Evolutionary conservation across 2,329 filamentous ascomycete genomes (phyloP), one percentile per base, ranked within the genome.

Genomic region (Harringtonia aguacate): DNA sequence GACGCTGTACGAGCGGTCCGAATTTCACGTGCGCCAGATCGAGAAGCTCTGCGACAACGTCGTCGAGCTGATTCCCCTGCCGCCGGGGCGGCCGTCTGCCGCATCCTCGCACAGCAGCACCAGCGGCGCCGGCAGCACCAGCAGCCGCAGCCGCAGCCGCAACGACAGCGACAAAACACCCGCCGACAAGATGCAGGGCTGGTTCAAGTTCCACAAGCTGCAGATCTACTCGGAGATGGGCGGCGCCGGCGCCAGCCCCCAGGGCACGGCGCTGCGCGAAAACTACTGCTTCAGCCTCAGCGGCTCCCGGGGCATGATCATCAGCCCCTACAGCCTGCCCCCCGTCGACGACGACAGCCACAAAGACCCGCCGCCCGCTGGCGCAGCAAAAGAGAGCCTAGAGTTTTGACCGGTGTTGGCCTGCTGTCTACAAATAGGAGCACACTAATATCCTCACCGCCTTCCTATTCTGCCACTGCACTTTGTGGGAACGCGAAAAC

Each of bases 201-300:
- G 97, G 62, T 65, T 97, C 17, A 84, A 81, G 49, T 77, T 94
- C 1, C 86, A 94, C 60, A 81, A 81, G 43, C 63, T 97, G 30
- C 90, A 92, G 0, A 70, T 95, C 1, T 81, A 86, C 52, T 86
- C 94, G 47, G 90, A 97, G 58, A 86, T 85, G 52, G 90, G 92
- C 2, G 88, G 88, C 3, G 73, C 77, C 2, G 88, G 88, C 2
- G 87, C 86, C 14, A 81, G 79, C 10, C 73, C 77, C 2, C 78
- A 79, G 47, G 70, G 75, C 33, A 76, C 76, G 46, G 79, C 79
- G 49, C 73, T 82, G 43, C 80, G 85, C 21, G 86, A 94, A 56
- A 88, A 95, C 62, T 75, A 95, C 62, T 88, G 88, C 5, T 98
- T 98, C 61, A 89, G 81, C 48, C 65, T 98, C 41, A 95, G 87